Evolutionary conservation across 169 alveolate species (phyloP).

Genomic region (Besnoitia besnoiti): DNA sequence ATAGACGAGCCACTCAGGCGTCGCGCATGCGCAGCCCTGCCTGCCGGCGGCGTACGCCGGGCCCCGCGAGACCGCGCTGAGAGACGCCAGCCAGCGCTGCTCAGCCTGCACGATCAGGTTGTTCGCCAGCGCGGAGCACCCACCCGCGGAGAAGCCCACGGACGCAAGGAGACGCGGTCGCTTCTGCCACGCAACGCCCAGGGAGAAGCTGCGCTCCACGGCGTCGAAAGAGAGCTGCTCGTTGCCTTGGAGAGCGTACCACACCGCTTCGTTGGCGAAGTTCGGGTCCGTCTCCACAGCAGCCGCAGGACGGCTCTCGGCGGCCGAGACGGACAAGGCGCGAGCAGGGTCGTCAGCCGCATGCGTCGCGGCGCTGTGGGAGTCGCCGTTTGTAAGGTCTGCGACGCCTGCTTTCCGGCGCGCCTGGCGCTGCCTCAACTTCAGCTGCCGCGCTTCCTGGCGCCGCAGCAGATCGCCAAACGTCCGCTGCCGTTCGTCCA

Average conservation of each 20-base stretch:
- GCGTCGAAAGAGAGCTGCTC: slow-evolving; percentile 45
- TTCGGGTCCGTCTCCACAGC: slow-evolving; percentile 55
- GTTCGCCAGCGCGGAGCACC: neutral
- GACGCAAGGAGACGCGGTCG: slow-evolving; percentile 57
- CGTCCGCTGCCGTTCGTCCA: slow-evolving; percentile 32
- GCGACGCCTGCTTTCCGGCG: slow-evolving; percentile 26
- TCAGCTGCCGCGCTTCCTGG: neutral
- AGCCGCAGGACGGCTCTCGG: too few relatives aligned
- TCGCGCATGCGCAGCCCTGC: neutral
- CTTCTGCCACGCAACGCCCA: slow-evolving; percentile 34
- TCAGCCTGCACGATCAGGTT: neutral
- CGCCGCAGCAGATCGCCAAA: neutral
- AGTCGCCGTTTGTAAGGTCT: too few relatives aligned
- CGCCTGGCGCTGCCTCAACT: neutral
- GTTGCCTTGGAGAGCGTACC: slow-evolving; percentile 49
- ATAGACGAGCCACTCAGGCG: slow-evolving; percentile 54
- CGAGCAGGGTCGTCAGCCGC: neutral
- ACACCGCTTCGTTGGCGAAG: slow-evolving; percentile 53
- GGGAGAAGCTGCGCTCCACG: slow-evolving; percentile 43
- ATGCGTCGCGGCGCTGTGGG: neutral
- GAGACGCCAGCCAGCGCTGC: neutral
- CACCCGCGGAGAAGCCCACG: slow-evolving; percentile 46
- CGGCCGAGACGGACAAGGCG: too few relatives aligned
- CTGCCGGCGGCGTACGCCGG: neutral
- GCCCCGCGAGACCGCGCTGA: neutral